A percentile compares a stretch with the other conserved stretches of the same genome.
phyloP scores from a whole-genome alignment of 352 stramenopile genomes.

The Phytophthora meadii region DNA sequence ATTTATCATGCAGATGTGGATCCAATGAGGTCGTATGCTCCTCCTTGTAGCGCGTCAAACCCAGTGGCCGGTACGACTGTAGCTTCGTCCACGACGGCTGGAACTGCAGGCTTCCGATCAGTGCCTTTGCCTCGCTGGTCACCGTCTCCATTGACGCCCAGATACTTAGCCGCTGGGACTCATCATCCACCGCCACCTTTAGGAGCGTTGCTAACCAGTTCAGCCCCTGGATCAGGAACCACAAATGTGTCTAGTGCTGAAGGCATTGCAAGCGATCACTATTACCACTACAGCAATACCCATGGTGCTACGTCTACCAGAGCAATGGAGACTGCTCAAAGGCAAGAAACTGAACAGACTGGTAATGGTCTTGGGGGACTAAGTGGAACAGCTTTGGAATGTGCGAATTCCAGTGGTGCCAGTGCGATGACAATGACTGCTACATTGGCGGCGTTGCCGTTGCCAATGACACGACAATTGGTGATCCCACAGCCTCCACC shows the following conservation, averaged over 20 bases:
- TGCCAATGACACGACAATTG: conserved; percentile 16
- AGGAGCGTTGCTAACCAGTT: conserved; percentile 23
- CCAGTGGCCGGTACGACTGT: conserved; percentile 3
- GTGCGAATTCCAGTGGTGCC: conserved; percentile 1
- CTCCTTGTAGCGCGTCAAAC: conserved; percentile 12
- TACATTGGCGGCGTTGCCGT: conserved; percentile 12
- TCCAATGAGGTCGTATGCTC: conserved; percentile 26
- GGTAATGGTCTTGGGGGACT: conserved; percentile 14
- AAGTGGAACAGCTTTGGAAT: conserved; percentile 10
- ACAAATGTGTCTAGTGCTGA: conserved; percentile 7
- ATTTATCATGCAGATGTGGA: conserved; percentile 26
- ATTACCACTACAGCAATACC: conserved; percentile 23
- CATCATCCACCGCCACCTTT: conserved; percentile 18
- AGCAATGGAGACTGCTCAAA: conserved; percentile 12
- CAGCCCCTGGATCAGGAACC: conserved; percentile 8
- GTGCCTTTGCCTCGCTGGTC: conserved; percentile 32
- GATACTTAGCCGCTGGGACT: conserved; percentile 28
- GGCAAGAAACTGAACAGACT: conserved; percentile 11
- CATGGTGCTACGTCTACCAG: conserved; percentile 14
- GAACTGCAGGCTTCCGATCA: conserved; percentile 11
- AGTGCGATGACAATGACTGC: conserved; percentile 21
- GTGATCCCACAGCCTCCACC: conserved; percentile 17
- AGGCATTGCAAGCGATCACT: conserved; percentile 19
- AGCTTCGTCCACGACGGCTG: conserved; percentile 16
- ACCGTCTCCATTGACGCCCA: conserved; percentile 31